Conservation (phyloP, 495 filamentous ascomycete species). For the Penicillium flavigenum region DNA sequence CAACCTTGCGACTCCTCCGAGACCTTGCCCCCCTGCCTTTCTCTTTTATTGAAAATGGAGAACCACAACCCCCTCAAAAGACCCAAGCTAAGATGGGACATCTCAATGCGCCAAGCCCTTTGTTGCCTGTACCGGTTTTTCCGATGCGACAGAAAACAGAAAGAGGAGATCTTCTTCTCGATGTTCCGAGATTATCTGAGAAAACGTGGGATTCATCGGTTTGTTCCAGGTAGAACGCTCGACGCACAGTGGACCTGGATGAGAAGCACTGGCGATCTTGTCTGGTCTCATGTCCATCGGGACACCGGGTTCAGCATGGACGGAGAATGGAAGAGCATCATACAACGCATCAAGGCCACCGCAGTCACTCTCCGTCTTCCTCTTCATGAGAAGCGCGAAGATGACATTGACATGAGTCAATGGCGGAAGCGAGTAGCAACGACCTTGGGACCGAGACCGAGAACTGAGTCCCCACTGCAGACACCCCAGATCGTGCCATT, state of each 20-base stretch:
- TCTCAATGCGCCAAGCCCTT: slow-evolving; percentile 22
- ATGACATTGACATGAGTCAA: slow-evolving; percentile 19
- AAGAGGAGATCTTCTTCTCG: slow-evolving; percentile 26
- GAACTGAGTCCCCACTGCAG: background rate
- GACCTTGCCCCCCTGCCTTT: background rate
- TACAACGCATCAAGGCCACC: slow-evolving; percentile 21
- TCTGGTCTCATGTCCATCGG: slow-evolving; percentile 31
- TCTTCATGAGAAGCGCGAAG: slow-evolving; percentile 14
- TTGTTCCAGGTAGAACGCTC: slow-evolving; percentile 11
- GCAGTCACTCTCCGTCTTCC: slow-evolving; percentile 15
- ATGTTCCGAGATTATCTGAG: slow-evolving; percentile 22
- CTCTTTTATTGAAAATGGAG: background rate
- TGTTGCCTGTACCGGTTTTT: slow-evolving; percentile 36
- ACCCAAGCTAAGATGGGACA: slow-evolving; percentile 23
- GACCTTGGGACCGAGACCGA: background rate
- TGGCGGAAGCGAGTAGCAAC: background rate
- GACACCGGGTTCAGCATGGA: slow-evolving; percentile 21
- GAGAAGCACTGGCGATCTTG: slow-evolving; percentile 4
- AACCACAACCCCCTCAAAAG: background rate
- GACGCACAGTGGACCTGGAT: slow-evolving; percentile 29
- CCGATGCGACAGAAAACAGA: background rate
- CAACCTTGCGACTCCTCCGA: background rate
- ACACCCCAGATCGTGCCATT: background rate
- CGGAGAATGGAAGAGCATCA: slow-evolving; percentile 18
- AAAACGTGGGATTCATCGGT: slow-evolving; percentile 21